These are phyloP conservation scores for Chrysopogon serrulatus DNA, from an alignment of 176 grass and related monocot species.

Conservation along the genomic window DNA sequence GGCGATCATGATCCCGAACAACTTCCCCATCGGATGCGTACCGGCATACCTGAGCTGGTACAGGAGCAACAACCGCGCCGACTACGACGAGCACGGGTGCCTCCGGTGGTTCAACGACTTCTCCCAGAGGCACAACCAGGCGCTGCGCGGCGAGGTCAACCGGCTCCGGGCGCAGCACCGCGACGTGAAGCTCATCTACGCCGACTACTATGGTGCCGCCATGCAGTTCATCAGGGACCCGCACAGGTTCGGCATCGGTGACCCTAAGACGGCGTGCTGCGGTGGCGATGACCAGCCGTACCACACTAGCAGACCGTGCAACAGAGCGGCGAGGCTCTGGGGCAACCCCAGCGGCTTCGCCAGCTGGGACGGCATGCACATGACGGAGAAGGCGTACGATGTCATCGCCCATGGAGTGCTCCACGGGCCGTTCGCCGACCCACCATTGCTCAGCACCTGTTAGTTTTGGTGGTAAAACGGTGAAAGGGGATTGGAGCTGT, in stretches of 20 bases:
- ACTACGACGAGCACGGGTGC: conserved; percentile 41
- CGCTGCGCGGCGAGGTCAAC: neutral
- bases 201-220: too few relatives aligned
- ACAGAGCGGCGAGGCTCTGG: conserved; percentile 11
- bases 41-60: neutral
- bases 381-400: conserved; percentile 45
- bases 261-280: conserved; percentile 40
- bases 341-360: conserved; percentile 5
- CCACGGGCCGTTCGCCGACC: conserved; percentile 25
- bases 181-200: too few relatives aligned
- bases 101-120: conserved; percentile 47
- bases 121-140: conserved; percentile 29
- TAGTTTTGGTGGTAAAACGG: too few relatives aligned
- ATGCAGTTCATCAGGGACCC: conserved; percentile 31
- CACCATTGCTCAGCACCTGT: conserved; percentile 23
- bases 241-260: neutral
- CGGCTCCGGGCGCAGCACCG: neutral
- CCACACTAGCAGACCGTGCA: neutral
- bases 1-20: conserved; percentile 40
- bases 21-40: conserved; percentile 45
- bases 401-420: conserved; percentile 38
- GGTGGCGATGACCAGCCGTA: conserved; percentile 1
- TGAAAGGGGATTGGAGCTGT: too few relatives aligned
- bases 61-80: neutral
- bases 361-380: conserved; percentile 60